phyloP scores from a whole-genome alignment of 306 rosid species.

The Pterocarpus macrocarpus region DNA sequence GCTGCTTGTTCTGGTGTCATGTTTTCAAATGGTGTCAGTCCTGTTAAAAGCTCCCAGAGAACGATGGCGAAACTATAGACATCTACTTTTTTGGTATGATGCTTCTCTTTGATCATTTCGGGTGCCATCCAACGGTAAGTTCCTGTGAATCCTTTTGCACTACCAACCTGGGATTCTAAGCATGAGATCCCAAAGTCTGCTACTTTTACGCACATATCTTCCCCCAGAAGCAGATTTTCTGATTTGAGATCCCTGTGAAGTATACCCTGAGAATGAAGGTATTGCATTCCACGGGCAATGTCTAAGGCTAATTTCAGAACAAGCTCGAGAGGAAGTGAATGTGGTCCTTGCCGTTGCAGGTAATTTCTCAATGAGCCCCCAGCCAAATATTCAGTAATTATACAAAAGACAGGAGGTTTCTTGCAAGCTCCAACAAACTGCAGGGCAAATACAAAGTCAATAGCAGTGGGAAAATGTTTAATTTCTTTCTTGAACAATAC shows the following conservation, averaged over 20 bases:
- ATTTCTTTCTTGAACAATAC: background rate
- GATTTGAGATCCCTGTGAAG: constrained; percentile 99
- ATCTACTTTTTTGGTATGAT: constrained; percentile 92
- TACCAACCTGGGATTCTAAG: constrained; percentile 82
- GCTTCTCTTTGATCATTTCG: constrained; percentile 92
- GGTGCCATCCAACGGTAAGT: constrained; percentile 99
- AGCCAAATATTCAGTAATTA: constrained; percentile 85
- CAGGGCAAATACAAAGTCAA: constrained; percentile 45
- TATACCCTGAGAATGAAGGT: constrained; percentile 89
- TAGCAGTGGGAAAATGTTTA: background rate
- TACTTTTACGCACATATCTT: constrained; percentile 90
- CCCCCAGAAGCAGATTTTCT: constrained; percentile 83
- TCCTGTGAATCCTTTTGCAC: constrained; percentile 89
- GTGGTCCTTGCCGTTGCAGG: constrained; percentile 83
- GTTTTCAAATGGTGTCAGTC: constrained; percentile 89
- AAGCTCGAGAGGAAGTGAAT: constrained; percentile 75
- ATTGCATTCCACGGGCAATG: constrained; percentile 86
- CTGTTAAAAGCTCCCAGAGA: constrained; percentile 95
- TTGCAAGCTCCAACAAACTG: constrained; percentile 98
- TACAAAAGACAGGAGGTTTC: constrained; percentile 95
- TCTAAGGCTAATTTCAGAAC: constrained; percentile 81
- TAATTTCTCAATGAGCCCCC: constrained; percentile 88
- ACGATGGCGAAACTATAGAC: constrained; percentile 96
- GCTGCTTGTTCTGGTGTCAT: constrained; percentile 99
- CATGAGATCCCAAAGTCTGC: constrained; percentile 99